Base-by-base conservation (phyloP, 441 rosid species). In the Kokia cookei region DNA sequence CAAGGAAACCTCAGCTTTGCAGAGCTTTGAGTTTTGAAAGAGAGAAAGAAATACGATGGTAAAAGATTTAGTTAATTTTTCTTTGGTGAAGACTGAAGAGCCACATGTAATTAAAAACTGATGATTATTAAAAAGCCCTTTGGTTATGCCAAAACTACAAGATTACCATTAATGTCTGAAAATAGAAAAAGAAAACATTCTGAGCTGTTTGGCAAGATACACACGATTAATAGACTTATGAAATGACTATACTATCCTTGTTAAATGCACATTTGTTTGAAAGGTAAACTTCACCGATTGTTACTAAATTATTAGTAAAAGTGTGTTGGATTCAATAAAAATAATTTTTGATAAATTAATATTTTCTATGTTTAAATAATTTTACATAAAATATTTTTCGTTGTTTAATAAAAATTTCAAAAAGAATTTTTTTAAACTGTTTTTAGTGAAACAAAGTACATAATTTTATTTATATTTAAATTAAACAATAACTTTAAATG, bases 1-100 rank as follows among this genome's bases (percentile, higher is more conserved):
- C 22, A 67, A 75, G 82, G 72, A 75, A 75, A 78, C 82, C 60
- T 64, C 42, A 29, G 72, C 72, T 29, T 29, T 15, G n/a, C 60
- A 29, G 45, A 54, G 67, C 15, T 62, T 27, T 5, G 29, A 35
- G 47, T 24, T 59, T 47, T 51, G 65, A 19, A 64, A 60, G 50
- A 47, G 24, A 66, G 74, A 24, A 19, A 29, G 5, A 19, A 32
- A 11, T 7, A 12, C 11, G 9, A 7, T 13, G n/a, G 24, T 9
- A 69, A 61, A 58, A 15, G 27, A 17, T 60, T 48, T 45, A 12
- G 4, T 7, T 61, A 32, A 7, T 15, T 58, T 40, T 22, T 14
- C 19, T 50, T 42, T 19, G 59, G 6, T 7, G 58, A 53, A 53
- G 24, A 53, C 58, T 27, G 40, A 19, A 50, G 73, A 27, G 27